phyloP scores from a whole-genome alignment of 1,139 yeast species.

The Candida neerlandica region DNA sequence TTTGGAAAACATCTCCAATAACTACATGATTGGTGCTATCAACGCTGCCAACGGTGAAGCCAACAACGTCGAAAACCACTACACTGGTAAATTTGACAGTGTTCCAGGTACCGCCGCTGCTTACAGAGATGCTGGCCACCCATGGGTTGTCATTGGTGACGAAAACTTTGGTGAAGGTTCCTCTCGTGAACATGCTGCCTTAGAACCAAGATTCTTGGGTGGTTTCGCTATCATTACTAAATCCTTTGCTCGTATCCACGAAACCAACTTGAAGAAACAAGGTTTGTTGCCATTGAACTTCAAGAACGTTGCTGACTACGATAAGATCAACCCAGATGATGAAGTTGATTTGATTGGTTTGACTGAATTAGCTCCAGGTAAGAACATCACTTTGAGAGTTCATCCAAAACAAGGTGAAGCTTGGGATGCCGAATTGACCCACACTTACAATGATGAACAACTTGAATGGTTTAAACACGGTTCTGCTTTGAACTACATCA shows the following conservation, averaged over 20 bases:
- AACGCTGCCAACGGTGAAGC: slow-evolving; percentile 83
- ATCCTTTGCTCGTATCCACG: slow-evolving; percentile 91
- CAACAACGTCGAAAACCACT: too few species aligned
- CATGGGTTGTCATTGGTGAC: slow-evolving; percentile 96
- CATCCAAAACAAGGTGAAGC: slow-evolving; percentile 80
- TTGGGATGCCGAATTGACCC: slow-evolving; percentile 66
- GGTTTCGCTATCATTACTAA: slow-evolving; percentile 87
- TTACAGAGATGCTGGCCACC: slow-evolving; percentile 82
- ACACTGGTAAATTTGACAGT: too few species aligned
- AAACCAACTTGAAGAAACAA: slow-evolving; percentile 89
- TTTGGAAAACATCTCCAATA: slow-evolving; percentile 90
- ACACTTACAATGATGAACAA: slow-evolving; percentile 97
- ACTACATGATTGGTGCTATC: slow-evolving; percentile 95
- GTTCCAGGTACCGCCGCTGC: slow-evolving; percentile 97
- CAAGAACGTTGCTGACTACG: slow-evolving; percentile 87
- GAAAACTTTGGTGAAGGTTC: slow-evolving; percentile 99
- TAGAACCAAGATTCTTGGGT: slow-evolving; percentile 91
- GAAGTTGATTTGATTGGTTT: slow-evolving; percentile 79
- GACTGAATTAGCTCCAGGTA: slow-evolving; percentile 79
- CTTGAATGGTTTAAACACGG: slow-evolving; percentile 96
- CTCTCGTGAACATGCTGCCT: slow-evolving; percentile 98
- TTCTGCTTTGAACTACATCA: slow-evolving; percentile 90
- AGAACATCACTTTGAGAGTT: slow-evolving; percentile 77
- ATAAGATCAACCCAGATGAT: slow-evolving; percentile 75
- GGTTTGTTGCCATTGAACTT: slow-evolving; percentile 95